A percentile compares a stretch with the other conserved stretches of the same genome.
Conservation (phyloP, 1,284 basidiomycete species). For the Xerocomus amazonicus region DNA sequence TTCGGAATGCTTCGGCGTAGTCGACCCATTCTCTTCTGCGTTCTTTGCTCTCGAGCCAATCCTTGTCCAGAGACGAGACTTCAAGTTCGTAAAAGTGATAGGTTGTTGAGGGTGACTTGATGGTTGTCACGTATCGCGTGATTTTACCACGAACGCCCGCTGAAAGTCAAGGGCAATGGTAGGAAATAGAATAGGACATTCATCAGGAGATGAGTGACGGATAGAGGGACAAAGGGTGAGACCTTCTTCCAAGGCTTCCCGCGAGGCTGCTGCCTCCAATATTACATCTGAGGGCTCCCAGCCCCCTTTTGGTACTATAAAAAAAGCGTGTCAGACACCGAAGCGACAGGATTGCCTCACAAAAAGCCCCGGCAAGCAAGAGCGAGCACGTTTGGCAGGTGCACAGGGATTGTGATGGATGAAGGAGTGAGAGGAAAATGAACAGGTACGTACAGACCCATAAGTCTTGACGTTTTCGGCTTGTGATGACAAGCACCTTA, state of each 20-base stretch:
- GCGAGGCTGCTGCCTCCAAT: constrained; percentile 78
- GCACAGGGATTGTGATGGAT: not conserved
- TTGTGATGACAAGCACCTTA: constrained; percentile 77
- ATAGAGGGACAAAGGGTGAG: constrained; percentile 76
- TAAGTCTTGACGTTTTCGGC: constrained; percentile 69
- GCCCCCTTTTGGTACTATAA: constrained; percentile 78
- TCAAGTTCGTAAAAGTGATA: constrained; percentile 87
- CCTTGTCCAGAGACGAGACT: constrained; percentile 64
- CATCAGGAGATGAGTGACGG: constrained; percentile 67
- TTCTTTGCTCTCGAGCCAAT: constrained; percentile 76
- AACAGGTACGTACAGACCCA: constrained; percentile 76
- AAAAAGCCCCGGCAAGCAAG: constrained; percentile 7
- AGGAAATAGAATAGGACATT: constrained; percentile 45
- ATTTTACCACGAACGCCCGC: constrained; percentile 79
- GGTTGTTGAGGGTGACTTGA: constrained; percentile 68
- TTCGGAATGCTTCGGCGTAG: constrained; percentile 67
- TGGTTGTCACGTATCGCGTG: constrained; percentile 73
- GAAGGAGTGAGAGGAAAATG: constrained; percentile 6
- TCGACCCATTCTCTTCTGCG: constrained; percentile 81
- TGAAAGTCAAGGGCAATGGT: constrained; percentile 40
- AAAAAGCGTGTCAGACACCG: constrained; percentile 13
- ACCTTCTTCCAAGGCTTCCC: constrained; percentile 91
- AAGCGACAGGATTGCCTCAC: constrained; percentile 3
- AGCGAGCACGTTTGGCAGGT: constrained; percentile 7
- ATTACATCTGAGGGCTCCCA: constrained; percentile 76